These are phyloP conservation scores for Metahyphopichia silvanorum DNA, from an alignment of 805 yeast species.

Conservation along the genomic window DNA sequence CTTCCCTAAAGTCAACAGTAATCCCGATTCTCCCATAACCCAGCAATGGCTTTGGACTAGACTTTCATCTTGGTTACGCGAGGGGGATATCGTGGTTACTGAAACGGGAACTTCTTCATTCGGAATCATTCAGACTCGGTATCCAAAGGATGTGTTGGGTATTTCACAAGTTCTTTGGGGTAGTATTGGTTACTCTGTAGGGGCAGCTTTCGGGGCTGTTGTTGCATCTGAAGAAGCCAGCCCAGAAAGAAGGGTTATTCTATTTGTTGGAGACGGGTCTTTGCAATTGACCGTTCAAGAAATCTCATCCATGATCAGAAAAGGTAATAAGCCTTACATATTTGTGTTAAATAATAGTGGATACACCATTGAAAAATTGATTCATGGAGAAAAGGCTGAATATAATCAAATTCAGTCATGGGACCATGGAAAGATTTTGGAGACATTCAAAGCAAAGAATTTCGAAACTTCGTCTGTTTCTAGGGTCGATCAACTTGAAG, in stretches of 20 bases:
- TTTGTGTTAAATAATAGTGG: constrained; percentile 41
- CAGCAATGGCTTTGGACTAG: constrained; percentile 32
- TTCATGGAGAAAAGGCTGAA: constrained; percentile 34
- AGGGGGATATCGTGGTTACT: constrained; percentile 30
- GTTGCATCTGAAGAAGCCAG: constrained; percentile 31
- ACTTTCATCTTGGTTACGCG: constrained; percentile 22
- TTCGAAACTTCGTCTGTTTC: constrained; percentile 23
- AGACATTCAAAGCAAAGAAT: constrained; percentile 28
- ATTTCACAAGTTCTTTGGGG: constrained; percentile 36
- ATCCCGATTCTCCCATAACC: constrained; percentile 11
- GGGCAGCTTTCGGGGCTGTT: constrained; percentile 32
- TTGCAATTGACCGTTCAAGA: constrained; percentile 42
- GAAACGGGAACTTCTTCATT: constrained; percentile 37
- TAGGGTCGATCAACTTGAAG: constrained; percentile 22
- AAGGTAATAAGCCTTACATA: constrained; percentile 31
- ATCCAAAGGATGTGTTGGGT: constrained; percentile 27
- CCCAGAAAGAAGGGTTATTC: constrained; percentile 31
- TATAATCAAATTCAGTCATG: constrained; percentile 39
- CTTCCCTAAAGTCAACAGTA: constrained; percentile 7
- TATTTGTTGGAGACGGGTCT: constrained; percentile 42
- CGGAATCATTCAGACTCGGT: constrained; percentile 29
- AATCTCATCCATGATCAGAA: constrained; percentile 34
- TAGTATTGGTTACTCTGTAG: constrained; percentile 34
- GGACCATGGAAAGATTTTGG: constrained; percentile 31
- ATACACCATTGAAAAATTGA: constrained; percentile 38